Conservation (phyloP, 2,329 filamentous ascomycete genomes). For the Corynespora cassiicola region DNA sequence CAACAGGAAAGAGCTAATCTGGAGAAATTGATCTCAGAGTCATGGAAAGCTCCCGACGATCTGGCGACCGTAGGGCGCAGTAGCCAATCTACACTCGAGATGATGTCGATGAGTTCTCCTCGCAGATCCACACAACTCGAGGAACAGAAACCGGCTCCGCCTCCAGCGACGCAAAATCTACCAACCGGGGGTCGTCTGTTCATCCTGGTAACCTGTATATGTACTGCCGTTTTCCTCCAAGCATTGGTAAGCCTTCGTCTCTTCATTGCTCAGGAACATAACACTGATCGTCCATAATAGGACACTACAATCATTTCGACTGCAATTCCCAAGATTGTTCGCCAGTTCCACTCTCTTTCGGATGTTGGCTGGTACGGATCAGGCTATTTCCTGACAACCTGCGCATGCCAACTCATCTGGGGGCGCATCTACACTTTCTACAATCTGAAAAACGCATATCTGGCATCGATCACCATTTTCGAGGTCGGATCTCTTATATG, state of each 20-base stretch:
- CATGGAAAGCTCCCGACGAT: constrained; percentile 11
- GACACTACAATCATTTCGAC: constrained; percentile 21
- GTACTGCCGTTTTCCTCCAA: constrained; percentile 13
- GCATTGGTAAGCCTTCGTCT: constrained; percentile 6
- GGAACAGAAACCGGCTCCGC: constrained; percentile 8
- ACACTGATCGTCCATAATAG: not conserved
- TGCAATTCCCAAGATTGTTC: constrained; percentile 23
- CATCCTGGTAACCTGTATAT: constrained; percentile 9
- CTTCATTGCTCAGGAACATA: not conserved
- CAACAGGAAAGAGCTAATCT: constrained; percentile 9
- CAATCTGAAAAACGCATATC: constrained; percentile 43
- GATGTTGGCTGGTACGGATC: constrained; percentile 34
- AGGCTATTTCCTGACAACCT: constrained; percentile 16
- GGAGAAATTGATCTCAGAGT: constrained; percentile 11
- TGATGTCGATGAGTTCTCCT: constrained; percentile 5
- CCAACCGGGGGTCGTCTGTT: constrained; percentile 5
- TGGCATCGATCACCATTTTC: constrained; percentile 20
- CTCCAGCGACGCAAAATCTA: constrained; percentile 11
- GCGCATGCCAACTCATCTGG: constrained; percentile 48
- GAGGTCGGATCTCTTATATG: constrained; percentile 14
- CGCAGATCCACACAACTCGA: constrained; percentile 5
- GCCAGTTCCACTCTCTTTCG: constrained; percentile 21
- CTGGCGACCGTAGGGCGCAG: constrained; percentile 3
- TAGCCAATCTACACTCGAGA: constrained; percentile 11
- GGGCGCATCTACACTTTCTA: constrained; percentile 56